Conservation (phyloP, 805 yeast genomes). For the Wickerhamiella dianesei region DNA sequence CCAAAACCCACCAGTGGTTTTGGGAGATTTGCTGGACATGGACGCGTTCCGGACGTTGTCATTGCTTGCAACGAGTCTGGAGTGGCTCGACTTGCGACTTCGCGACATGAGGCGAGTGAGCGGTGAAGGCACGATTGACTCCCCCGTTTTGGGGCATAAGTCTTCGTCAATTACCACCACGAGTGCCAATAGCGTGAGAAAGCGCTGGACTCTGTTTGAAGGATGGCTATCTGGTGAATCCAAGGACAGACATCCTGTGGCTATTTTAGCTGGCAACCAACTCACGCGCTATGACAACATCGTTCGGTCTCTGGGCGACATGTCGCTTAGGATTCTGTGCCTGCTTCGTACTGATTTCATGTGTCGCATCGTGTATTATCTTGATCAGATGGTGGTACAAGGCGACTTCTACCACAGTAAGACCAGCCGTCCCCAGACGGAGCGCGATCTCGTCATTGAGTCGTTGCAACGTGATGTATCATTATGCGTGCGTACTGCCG, state of each 20-base stretch:
- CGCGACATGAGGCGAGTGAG: slow-evolving; percentile 30
- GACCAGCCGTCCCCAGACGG: slow-evolving; percentile 36
- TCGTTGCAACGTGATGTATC: slow-evolving; percentile 38
- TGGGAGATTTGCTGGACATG: slow-evolving; percentile 42
- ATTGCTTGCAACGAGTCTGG: slow-evolving; percentile 39
- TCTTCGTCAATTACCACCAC: background rate
- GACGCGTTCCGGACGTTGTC: slow-evolving; percentile 39
- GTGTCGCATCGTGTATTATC: slow-evolving; percentile 37
- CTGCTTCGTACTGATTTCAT: slow-evolving; percentile 47
- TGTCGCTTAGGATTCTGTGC: slow-evolving; percentile 23
- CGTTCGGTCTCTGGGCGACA: slow-evolving; percentile 17
- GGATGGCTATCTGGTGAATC: slow-evolving; percentile 5
- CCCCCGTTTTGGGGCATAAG: background rate
- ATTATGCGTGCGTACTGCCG: slow-evolving; percentile 32
- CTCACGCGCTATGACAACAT: slow-evolving; percentile 22
- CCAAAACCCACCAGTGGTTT: slow-evolving; percentile 21
- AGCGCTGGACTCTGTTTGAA: slow-evolving; percentile 25
- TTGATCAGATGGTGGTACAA: slow-evolving; percentile 35
- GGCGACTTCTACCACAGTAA: slow-evolving; percentile 37
- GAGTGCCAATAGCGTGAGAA: slow-evolving; percentile 14
- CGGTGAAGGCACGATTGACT: background rate
- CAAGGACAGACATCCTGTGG: slow-evolving; percentile 3
- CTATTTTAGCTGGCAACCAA: slow-evolving; percentile 14
- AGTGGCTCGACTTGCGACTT: slow-evolving; percentile 49
- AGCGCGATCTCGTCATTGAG: slow-evolving; percentile 43